Evolutionary conservation across 148 eudicot genomes (phyloP).

Genomic region (Rhododendron simsii): DNA sequence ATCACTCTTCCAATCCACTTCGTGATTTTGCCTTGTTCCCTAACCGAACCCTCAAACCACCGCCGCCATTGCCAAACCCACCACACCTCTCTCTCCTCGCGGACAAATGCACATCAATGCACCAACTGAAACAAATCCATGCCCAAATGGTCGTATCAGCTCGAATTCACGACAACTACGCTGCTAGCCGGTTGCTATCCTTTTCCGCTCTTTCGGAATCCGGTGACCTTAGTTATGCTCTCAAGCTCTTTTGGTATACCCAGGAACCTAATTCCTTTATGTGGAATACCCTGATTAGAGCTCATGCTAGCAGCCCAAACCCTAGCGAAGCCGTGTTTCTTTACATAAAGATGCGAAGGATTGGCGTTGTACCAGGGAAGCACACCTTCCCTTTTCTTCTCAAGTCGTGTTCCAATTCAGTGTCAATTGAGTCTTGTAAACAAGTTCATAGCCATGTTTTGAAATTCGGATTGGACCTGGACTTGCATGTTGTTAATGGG

Average conservation of each 20-base stretch:
- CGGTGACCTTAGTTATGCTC: slow-evolving; percentile 52
- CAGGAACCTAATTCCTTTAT: slow-evolving; percentile 55
- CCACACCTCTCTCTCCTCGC: slow-evolving; percentile 46
- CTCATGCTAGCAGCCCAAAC: slow-evolving; percentile 36
- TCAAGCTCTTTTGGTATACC: slow-evolving; percentile 37
- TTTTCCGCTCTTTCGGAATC: slow-evolving; percentile 53
- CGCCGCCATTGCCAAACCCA: background rate
- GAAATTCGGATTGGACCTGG: slow-evolving; percentile 49
- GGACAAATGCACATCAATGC: slow-evolving; percentile 53
- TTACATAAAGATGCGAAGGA: slow-evolving; percentile 49
- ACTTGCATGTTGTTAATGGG: slow-evolving; percentile 60
- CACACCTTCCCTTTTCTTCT: slow-evolving; percentile 73
- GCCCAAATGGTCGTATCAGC: slow-evolving; percentile 66
- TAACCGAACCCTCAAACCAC: background rate
- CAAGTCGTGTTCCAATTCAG: slow-evolving; percentile 47
- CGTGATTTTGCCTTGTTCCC: slow-evolving; percentile 6
- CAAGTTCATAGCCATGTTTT: slow-evolving; percentile 51
- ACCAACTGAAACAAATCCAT: slow-evolving; percentile 66
- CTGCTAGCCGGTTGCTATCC: slow-evolving; percentile 59
- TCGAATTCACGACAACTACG: slow-evolving; percentile 53
- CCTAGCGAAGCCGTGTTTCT: slow-evolving; percentile 47
- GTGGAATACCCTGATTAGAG: slow-evolving; percentile 80
- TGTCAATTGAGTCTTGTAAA: slow-evolving; percentile 26
- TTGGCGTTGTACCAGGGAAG: slow-evolving; percentile 42
- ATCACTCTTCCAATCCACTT: background rate